These are phyloP conservation scores for Symbiodinium natans DNA, from an alignment of 73 alveolate species.

Conservation along the genomic window DNA sequence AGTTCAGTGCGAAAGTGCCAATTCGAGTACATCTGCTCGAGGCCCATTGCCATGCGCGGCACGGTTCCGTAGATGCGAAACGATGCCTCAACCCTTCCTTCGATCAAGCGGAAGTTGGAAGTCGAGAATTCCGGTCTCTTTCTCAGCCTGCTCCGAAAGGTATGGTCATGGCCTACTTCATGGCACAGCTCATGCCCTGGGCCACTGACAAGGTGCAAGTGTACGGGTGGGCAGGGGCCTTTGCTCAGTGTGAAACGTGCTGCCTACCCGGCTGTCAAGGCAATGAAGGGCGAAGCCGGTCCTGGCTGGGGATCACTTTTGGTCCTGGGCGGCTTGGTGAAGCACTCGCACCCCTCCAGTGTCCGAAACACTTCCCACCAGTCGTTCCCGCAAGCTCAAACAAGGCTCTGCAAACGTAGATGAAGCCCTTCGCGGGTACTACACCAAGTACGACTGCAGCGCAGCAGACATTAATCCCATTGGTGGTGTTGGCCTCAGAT, in stretches of 20 bases:
- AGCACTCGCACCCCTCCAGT: no score
- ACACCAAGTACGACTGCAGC: constrained; percentile 98
- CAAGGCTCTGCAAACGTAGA: constrained; percentile 96
- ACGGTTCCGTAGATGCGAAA: no score
- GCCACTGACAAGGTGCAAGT: constrained; percentile 84
- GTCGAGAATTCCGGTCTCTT: background rate
- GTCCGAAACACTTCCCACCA: no score
- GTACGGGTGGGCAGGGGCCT: background rate
- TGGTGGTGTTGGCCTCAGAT: constrained; percentile 95
- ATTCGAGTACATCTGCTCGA: no score
- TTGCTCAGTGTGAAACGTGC: no score
- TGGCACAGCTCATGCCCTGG: constrained; percentile 98
- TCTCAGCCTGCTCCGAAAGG: constrained; percentile 89
- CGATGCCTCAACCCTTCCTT: no score
- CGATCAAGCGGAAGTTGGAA: no score
- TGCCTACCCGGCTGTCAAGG: no score
- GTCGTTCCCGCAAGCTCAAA: no score
- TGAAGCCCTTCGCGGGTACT: constrained; percentile 98
- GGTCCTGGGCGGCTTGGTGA: constrained; percentile 46
- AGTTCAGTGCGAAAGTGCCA: no score
- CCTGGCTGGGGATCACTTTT: constrained; percentile 93
- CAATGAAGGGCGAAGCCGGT: constrained; percentile 86
- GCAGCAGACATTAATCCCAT: constrained; percentile 98
- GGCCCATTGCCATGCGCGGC: no score
- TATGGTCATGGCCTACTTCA: constrained; percentile 97